Evolutionary conservation across 176 grass and related monocot genomes (phyloP), one percentile per base, ranked within the genome.

Genomic region (Microstegium vimineum): DNA sequence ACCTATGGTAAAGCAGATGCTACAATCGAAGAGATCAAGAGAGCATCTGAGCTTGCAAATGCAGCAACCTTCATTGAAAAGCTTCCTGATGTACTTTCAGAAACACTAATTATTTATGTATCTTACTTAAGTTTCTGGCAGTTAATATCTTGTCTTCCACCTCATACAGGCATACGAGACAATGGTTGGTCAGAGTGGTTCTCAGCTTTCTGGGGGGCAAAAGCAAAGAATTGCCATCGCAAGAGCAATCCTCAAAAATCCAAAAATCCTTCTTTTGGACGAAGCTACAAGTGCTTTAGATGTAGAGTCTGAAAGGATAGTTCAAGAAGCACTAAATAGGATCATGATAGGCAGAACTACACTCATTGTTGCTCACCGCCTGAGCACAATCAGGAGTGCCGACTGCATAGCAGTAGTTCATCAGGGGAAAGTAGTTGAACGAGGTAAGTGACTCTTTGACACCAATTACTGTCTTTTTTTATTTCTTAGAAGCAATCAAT

Each of bases 181-280:
- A 30, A 87, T 82, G 86, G 92, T 91, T 60, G 92, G 92, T 33
- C 89, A 89, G 47, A 45, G 45, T 67, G 92, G 92, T 49, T 69
- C 81, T 63, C 89, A 91, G 37, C 92, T 94, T 46, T 94, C 92
- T 35, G 89, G 92, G 27, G 92, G 92, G 14, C 92, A 94, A 43
- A 94, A 94, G 89, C 92, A 94, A 84, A 89, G 89, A 78, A 78
- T 94, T 76, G 89, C 92, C 20, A 89, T 94, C 46, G 92, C 92
- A 77, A 91, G 92, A 83, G 89, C 92, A 0, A 78, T 94, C 22
- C 76, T 91, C 18, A 94, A 75, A 88, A 81, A 79, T 71, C 92
- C 89, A 34, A 86, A 67, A 83, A 46, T 94, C 15, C 85, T 91
- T 70, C 57, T 94, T 37, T 66, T 94, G 56, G 92, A 94, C 82